A percentile compares a stretch with the other conserved stretches of the same genome.
Conservation (phyloP, 2,329 filamentous ascomycete genomes). For the Fusarium sarcochroum region DNA sequence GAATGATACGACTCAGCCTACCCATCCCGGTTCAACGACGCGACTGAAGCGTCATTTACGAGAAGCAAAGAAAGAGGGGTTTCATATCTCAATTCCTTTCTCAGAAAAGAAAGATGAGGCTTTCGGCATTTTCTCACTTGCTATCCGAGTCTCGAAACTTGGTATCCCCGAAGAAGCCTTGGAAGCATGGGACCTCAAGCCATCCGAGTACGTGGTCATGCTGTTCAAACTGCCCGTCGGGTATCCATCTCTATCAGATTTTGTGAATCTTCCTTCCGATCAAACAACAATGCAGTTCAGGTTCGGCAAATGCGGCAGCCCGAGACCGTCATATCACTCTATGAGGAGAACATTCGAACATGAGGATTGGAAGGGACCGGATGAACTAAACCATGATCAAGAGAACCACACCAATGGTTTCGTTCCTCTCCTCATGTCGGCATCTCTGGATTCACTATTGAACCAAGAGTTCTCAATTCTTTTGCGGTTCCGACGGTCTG, state of each 20-base stretch:
- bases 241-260: constrained; percentile 72
- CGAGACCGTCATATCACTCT: constrained; percentile 76
- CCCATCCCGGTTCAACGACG: constrained; percentile 3
- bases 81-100: constrained; percentile 75
- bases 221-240: constrained; percentile 74
- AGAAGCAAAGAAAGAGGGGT: constrained; percentile 73
- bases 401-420: constrained; percentile 38
- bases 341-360: constrained; percentile 56
- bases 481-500: constrained; percentile 68
- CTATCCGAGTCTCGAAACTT: constrained; percentile 77
- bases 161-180: constrained; percentile 81
- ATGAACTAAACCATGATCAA: neutral
- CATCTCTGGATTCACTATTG: constrained; percentile 73
- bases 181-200: constrained; percentile 80
- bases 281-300: constrained; percentile 66
- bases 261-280: constrained; percentile 60
- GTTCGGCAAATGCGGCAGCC: constrained; percentile 77
- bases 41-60: constrained; percentile 59
- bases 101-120: constrained; percentile 59
- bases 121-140: constrained; percentile 70
- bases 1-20: neutral
- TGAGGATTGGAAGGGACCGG: constrained; percentile 10
- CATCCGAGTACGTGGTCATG: constrained; percentile 79
- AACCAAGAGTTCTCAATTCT: constrained; percentile 74
- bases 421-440: constrained; percentile 76